Conservation (phyloP, 352 stramenopile genomes). For the Peronospora belbahrii region DNA sequence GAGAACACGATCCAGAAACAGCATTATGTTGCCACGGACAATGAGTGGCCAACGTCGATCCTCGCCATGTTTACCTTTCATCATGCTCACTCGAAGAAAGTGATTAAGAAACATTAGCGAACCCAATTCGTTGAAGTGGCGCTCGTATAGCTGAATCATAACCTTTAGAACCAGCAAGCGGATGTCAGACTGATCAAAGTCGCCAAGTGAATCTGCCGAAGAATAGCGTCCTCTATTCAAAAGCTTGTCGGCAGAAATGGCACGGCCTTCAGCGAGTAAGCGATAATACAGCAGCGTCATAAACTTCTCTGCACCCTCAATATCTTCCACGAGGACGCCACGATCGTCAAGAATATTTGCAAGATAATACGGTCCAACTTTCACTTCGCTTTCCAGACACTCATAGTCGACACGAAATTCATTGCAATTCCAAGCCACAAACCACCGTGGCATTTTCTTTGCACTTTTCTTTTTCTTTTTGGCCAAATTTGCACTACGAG, state of each 20-base stretch:
- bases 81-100: constrained; percentile 75
- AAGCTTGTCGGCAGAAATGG: constrained; percentile 11
- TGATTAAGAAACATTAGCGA: constrained; percentile 83
- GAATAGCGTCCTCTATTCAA: constrained; percentile 16
- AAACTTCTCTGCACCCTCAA: constrained; percentile 67
- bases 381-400: constrained; percentile 64
- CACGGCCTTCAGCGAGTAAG: constrained; percentile 58
- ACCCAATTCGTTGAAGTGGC: constrained; percentile 62
- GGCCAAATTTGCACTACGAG: constrained; percentile 19
- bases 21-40: constrained; percentile 75
- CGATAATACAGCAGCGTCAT: constrained; percentile 86
- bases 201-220: constrained; percentile 25
- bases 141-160: constrained; percentile 84
- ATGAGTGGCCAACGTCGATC: constrained; percentile 59
- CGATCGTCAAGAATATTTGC: constrained; percentile 76
- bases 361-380: constrained; percentile 79
- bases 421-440: constrained; percentile 82
- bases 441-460: constrained; percentile 72
- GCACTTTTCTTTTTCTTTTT: constrained; percentile 70
- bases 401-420: constrained; percentile 78
- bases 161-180: constrained; percentile 76
- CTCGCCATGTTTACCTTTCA: constrained; percentile 34
- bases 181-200: constrained; percentile 62
- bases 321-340: constrained; percentile 70
- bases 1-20: constrained; percentile 75